Evolutionary conservation across 441 rosid genomes (phyloP).

Genomic region (Euphorbia corollata): DNA sequence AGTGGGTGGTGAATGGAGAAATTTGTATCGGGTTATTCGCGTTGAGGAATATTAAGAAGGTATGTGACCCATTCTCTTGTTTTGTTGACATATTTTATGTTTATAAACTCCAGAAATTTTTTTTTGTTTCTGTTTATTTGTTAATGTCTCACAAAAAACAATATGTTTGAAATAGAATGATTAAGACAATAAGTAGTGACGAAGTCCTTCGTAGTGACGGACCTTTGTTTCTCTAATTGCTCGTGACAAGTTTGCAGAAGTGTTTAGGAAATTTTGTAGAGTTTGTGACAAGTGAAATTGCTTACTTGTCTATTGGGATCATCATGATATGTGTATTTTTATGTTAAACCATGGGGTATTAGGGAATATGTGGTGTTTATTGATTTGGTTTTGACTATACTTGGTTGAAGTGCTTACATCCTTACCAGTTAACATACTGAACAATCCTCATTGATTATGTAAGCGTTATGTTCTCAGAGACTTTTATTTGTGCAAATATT

Average conservation of each 20-base stretch:
- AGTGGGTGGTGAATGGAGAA: slow-evolving; percentile 99
- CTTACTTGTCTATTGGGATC: not conserved
- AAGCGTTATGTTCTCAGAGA: not conserved
- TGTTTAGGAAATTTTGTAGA: not conserved
- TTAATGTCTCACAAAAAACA: not conserved
- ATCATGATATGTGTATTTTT: not conserved
- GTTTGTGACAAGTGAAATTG: not conserved
- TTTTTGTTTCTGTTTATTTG: not conserved
- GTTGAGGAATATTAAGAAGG: slow-evolving; percentile 78
- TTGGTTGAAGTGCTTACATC: not conserved
- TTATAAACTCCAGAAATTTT: not conserved
- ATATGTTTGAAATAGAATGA: not conserved
- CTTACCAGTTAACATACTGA: too few relatives aligned
- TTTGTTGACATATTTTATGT: slow-evolving; percentile 9
- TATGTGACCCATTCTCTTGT: slow-evolving; percentile 22
- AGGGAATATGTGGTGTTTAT: not conserved
- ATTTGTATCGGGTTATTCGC: slow-evolving; percentile 96
- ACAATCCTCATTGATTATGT: not conserved
- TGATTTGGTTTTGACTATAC: not conserved
- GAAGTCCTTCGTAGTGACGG: too few relatives aligned
- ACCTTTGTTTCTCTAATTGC: not conserved
- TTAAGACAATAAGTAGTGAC: too few relatives aligned
- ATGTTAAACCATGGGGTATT: not conserved
- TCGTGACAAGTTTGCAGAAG: not conserved
- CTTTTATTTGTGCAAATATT: not conserved